These are phyloP conservation scores for Taxillus chinensis DNA, from an alignment of 164 flowering plant genomes.

Conservation along the genomic window DNA sequence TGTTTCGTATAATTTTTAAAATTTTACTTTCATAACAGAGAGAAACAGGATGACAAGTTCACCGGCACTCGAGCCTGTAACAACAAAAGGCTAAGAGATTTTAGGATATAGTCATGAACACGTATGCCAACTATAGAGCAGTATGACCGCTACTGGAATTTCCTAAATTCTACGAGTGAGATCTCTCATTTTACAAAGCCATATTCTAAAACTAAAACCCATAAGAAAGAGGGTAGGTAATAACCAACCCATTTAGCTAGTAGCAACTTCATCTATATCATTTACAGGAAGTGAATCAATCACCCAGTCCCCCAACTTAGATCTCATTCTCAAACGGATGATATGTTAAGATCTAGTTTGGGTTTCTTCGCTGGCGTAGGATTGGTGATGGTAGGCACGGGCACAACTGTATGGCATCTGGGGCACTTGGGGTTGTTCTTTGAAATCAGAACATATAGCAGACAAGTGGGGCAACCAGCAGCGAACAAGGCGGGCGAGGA, in stretches of 20 bases:
- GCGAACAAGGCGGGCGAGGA: conserved; percentile 29
- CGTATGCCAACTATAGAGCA: no score
- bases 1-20: no score
- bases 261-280: conserved; percentile 8
- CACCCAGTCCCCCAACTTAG: not conserved
- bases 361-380: conserved; percentile 40
- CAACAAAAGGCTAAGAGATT: no score
- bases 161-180: not conserved
- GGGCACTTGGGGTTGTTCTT: conserved; percentile 62
- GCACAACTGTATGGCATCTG: conserved; percentile 43
- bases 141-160: not conserved
- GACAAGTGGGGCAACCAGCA: conserved; percentile 61
- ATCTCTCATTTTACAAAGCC: not conserved
- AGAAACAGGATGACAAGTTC: no score
- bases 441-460: conserved; percentile 60
- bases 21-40: no score
- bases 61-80: no score
- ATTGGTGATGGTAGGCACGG: conserved; percentile 17
- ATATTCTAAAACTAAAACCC: not conserved
- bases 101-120: no score
- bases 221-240: no score
- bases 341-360: conserved; percentile 58
- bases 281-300: conserved; percentile 7
- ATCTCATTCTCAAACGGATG: conserved; percentile 21
- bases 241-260: not conserved